Base-by-base conservation (phyloP, 2,329 filamentous ascomycete species). In the Cadophora sp. region DNA sequence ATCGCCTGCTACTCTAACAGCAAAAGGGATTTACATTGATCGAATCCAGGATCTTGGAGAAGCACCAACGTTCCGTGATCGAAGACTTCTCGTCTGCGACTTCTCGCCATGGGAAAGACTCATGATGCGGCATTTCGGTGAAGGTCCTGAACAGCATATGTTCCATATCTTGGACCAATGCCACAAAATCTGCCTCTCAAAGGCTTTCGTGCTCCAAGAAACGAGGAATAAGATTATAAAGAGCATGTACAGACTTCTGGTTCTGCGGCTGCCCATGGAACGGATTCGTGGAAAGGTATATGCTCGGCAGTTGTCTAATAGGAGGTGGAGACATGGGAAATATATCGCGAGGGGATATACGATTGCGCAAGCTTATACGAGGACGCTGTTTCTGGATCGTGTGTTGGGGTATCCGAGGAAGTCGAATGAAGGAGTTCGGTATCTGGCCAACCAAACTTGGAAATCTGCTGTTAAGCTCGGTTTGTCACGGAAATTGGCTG, bases 141-240 rank as follows among this genome's bases (percentile, higher is more conserved):
- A 39, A 14, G 53, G 53, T 8, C 53, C 53, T 16, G 53, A 58
- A 22, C 36, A 39, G 4, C 53, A 58, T 9, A 58, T 58, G 53
- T 58, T 58, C 33, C 53, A 58, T n/a, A 58, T 58, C 53, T 18
- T 58, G n/a, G 53, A 58, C 53, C 53, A 58, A 58, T 58, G 53
- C 20, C 53, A 58, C 36, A 58, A 58, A 18, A 39, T 58, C 33
- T 58, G 53, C 33, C 53, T 58, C n/a, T 58, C 53, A 16, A 58
- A 58, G 41, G 53, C 53, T 30, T 58, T 58, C 36, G 8, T 58
- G 7, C 33, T 58, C 4, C 53, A 58, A 24, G 53, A 58, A 58
- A 58, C 53, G 11, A 30, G 53, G 7, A 58, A 58, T n/a, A 58
- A 58, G 14, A 24, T 58, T 3, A 41, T 58, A 18, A 58, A 58